Base-by-base conservation (phyloP, 139 green algal genomes). In the Chlamydomonas sphaeroides region DNA sequence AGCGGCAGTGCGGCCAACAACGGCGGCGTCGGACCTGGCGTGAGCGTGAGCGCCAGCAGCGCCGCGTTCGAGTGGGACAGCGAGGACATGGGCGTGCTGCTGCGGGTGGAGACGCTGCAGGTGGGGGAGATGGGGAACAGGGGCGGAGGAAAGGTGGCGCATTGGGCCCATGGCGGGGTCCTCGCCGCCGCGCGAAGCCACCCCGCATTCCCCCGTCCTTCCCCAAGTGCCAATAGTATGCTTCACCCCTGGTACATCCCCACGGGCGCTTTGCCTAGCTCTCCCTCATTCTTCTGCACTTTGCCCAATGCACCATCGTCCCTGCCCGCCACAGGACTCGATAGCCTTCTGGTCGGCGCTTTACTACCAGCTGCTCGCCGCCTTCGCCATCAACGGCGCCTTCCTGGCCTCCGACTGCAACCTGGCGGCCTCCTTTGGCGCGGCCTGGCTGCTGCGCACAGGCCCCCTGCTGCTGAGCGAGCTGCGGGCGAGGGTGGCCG, bases 41-140 rank as follows among this genome's bases (percentile, higher is more conserved):
- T 3, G 3, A 26, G 18, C 28, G 39, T 83, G 2, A 65, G 45
- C 25, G 26, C 45, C 45, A 74, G n/a, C 63, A 76, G 65, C 65
- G 18, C 45, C 28, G 77, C 65, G 17, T 84, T 84, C 65, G 77
- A 84, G 45, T 70, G 48, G 65, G 77, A 84, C 49, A 53, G 32
- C 7, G 65, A 75, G 49, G 77, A 84, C 65, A 84, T 84, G 77
- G 51, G 48, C 33, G 77, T 84, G 65, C 77, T 84, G 49, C 65
- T 84, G 39, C 32, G 49, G 10, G 77, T 84, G 65, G 77, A 84
- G 65, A 84, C 77, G 28, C 30, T 75, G 35, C 77, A 84, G 77
- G 77, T 84, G 33, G 3, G 67, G 11, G 45, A n/a, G n/a, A n/a
- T n/a, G n/a, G n/a, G n/a, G n/a, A n/a, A n/a, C n/a, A n/a, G n/a